Base-by-base conservation (phyloP, 331 rosid species). In the Malus hybrid region DNA sequence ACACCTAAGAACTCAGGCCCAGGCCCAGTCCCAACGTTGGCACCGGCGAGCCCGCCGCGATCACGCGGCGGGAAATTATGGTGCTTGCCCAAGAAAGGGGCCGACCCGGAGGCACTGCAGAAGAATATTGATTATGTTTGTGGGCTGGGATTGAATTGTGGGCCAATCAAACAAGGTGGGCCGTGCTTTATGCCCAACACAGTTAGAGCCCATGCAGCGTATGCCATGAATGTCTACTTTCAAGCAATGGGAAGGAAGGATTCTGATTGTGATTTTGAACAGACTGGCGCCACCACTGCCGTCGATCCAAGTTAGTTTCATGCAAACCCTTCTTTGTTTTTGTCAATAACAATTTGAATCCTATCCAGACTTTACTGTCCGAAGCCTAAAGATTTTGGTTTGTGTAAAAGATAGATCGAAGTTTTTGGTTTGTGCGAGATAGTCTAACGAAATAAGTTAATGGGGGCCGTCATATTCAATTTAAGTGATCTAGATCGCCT, bases 101-200 rank as follows among this genome's bases (percentile, higher is more conserved):
- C 46, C 46, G 46, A 39, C 46, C 46, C 46, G 29, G 63, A 82
- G 66, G 60, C 84, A 48, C 68, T 79, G 79, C 82, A 74, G 68
- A 68, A 82, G 75, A 58, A 80, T n/a, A 77, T 76, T 13, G 85
- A 82, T 63, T 74, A 71, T 18, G 85, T 84, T 33, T 82, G 87
- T 77, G 88, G 86, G 70, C 56, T 84, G 65, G 88, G 90, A 63
- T 73, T 82, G 65, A 76, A 81, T 15, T 85, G 84, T 78, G 83
- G 86, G 44, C 87, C 87, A 1, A 82, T 82, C 4, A 83, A 81
- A 71, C 82, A 82, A 76, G 80, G 79, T 29, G 84, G 90, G 30
- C 65, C 71, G 11, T 84, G 87, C 58, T 87, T 75, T 44, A 26
- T 16, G 36, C 87, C 90, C 1, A 57, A 84, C 55, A 82, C 88